These are phyloP conservation scores for Nephelium lappaceum DNA, from an alignment of 345 rosid species.

Conservation along the genomic window DNA sequence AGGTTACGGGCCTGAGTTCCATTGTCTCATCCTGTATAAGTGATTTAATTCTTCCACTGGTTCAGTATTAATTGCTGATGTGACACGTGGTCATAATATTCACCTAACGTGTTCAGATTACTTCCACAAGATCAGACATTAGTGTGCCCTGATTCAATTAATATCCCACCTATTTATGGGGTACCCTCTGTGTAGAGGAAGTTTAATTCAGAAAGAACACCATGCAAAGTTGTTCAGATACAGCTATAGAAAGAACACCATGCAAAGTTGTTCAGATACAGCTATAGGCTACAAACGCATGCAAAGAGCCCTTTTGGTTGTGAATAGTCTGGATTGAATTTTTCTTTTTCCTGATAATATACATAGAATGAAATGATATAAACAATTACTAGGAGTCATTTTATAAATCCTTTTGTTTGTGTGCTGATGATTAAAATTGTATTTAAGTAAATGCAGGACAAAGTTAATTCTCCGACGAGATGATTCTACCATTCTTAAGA, in stretches of 20 bases:
- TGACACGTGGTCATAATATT: constrained; percentile 27
- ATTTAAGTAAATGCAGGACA: background rate
- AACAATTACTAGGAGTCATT: background rate
- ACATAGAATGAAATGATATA: background rate
- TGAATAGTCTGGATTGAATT: background rate
- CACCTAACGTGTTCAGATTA: constrained; percentile 16
- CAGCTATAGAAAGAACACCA: background rate
- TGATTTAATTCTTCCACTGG: constrained; percentile 7
- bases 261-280: constrained; percentile 3
- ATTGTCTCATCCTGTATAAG: constrained; percentile 3
- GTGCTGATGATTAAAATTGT: background rate
- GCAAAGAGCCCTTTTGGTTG: background rate
- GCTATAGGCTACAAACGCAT: background rate
- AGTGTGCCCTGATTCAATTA: background rate
- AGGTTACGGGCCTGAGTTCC: constrained; percentile 8
- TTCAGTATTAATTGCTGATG: constrained; percentile 16
- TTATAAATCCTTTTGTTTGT: background rate
- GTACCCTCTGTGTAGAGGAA: background rate
- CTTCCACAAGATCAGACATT: background rate
- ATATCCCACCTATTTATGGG: background rate
- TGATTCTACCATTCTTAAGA: background rate
- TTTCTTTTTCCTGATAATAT: background rate
- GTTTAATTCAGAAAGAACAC: background rate
- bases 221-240: constrained; percentile 1
- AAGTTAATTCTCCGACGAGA: background rate